A percentile compares a stretch with the other conserved stretches of the same genome.
Conservation (phyloP, 1,284 basidiomycete species). For the Xanthoconium separans region DNA sequence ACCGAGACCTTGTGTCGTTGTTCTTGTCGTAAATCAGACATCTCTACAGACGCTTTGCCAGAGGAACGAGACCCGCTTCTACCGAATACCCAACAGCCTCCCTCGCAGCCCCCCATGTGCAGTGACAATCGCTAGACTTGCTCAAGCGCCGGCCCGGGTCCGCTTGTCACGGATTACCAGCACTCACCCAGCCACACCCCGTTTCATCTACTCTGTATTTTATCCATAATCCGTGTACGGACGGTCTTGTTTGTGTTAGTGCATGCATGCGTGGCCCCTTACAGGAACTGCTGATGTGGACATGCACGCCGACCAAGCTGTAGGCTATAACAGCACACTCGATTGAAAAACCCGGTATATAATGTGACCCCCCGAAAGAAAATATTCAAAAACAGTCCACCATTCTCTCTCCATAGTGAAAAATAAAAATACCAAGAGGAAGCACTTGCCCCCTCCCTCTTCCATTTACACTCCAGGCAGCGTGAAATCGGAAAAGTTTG, state of each 20-base stretch:
- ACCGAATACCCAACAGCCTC: constrained; percentile 21
- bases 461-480: constrained; percentile 43
- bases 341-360: too few species aligned
- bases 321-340: too few species aligned
- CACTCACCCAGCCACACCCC: background rate
- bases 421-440: too few species aligned
- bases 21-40: constrained; percentile 8
- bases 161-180: background rate
- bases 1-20: constrained; percentile 28
- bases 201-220: background rate
- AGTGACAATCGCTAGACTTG: background rate
- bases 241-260: background rate
- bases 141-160: background rate
- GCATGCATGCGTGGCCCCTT: too few species aligned
- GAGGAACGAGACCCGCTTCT: constrained; percentile 26
- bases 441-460: too few species aligned
- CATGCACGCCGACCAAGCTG: too few species aligned
- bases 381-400: too few species aligned
- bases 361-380: too few species aligned
- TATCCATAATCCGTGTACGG: background rate
- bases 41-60: background rate
- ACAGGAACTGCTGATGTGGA: too few species aligned
- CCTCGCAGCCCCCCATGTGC: constrained; percentile 26
- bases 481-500: constrained; percentile 59
- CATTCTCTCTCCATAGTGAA: too few species aligned